A percentile compares a stretch with the other conserved stretches of the same genome.
Conservation (phyloP, 805 yeast species). For the Schwanniomyces polymorphus region DNA sequence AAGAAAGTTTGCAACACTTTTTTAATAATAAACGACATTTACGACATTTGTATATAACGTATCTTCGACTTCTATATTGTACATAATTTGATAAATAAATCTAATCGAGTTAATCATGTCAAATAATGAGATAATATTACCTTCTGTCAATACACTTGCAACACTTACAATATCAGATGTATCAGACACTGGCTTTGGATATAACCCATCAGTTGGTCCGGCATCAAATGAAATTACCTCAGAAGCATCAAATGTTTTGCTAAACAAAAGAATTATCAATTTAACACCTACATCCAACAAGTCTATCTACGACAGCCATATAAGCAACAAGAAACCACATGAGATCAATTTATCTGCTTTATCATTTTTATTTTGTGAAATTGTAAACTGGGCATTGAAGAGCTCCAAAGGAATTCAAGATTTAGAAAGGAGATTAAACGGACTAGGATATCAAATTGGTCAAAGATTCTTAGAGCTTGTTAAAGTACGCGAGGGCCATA, state of each 20-base stretch:
- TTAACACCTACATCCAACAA: constrained; percentile 35
- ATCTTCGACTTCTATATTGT: neutral
- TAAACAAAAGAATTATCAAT: constrained; percentile 29
- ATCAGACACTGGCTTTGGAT: constrained; percentile 38
- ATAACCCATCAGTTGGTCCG: constrained; percentile 45
- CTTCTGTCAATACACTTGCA: constrained; percentile 28
- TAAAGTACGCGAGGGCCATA: constrained; percentile 64
- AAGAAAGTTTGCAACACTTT: neutral
- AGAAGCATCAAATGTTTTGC: constrained; percentile 35
- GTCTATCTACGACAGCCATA: constrained; percentile 66
- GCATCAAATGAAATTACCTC: constrained; percentile 36
- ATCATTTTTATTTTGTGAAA: constrained; percentile 68
- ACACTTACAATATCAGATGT: constrained; percentile 28
- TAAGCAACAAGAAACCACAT: constrained; percentile 58
- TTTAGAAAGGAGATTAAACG: constrained; percentile 54
- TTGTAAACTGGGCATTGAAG: constrained; percentile 63
- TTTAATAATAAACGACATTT: neutral
- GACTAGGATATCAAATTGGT: constrained; percentile 78
- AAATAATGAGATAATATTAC: constrained; percentile 27
- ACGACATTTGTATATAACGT: neutral
- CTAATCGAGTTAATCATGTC: constrained; percentile 5
- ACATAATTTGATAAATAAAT: neutral
- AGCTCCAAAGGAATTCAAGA: constrained; percentile 69
- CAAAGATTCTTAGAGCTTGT: constrained; percentile 67
- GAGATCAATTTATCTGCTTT: constrained; percentile 70